Evolutionary conservation across 2,329 filamentous ascomycete species (phyloP).

Genomic region (Cryphonectria naterciae): DNA sequence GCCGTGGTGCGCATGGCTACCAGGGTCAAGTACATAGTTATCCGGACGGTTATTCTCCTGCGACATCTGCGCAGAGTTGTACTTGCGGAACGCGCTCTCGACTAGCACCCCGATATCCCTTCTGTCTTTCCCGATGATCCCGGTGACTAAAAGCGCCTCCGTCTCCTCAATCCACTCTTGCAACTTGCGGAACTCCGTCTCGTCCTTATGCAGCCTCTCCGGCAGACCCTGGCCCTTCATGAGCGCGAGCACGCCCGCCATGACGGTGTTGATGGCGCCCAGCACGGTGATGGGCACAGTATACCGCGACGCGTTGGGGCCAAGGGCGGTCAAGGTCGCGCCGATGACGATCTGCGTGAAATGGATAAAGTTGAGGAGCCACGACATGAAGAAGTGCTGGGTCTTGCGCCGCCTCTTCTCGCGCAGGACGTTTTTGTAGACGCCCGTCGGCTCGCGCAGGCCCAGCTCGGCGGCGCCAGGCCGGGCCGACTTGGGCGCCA

Average conservation of each 20-base stretch:
- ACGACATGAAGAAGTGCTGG: slow-evolving; percentile 41
- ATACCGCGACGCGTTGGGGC: slow-evolving; percentile 51
- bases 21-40: slow-evolving; percentile 25
- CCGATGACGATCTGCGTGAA: slow-evolving; percentile 52
- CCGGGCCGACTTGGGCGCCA: slow-evolving; percentile 28
- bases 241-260: slow-evolving; percentile 64
- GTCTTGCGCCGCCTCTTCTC: slow-evolving; percentile 38
- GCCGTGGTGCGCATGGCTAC: not conserved
- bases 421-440: slow-evolving; percentile 47
- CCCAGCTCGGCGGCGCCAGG: slow-evolving; percentile 39
- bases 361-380: slow-evolving; percentile 47
- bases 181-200: slow-evolving; percentile 49
- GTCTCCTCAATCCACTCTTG: slow-evolving; percentile 59
- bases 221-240: slow-evolving; percentile 56
- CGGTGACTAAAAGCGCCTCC: slow-evolving; percentile 48
- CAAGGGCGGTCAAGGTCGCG: slow-evolving; percentile 51
- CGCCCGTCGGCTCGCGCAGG: slow-evolving; percentile 41
- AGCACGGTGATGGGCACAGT: slow-evolving; percentile 58
- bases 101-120: slow-evolving; percentile 48
- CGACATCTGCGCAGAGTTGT: slow-evolving; percentile 47
- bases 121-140: slow-evolving; percentile 46
- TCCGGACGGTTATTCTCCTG: slow-evolving; percentile 47
- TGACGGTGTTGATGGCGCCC: slow-evolving; percentile 64
- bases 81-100: slow-evolving; percentile 47
- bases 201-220: slow-evolving; percentile 50